Evolutionary conservation across 192 early-diverging fungal genomes (phyloP), one percentile per base, ranked within the genome.

Genomic region (Dissophora globulifera): DNA sequence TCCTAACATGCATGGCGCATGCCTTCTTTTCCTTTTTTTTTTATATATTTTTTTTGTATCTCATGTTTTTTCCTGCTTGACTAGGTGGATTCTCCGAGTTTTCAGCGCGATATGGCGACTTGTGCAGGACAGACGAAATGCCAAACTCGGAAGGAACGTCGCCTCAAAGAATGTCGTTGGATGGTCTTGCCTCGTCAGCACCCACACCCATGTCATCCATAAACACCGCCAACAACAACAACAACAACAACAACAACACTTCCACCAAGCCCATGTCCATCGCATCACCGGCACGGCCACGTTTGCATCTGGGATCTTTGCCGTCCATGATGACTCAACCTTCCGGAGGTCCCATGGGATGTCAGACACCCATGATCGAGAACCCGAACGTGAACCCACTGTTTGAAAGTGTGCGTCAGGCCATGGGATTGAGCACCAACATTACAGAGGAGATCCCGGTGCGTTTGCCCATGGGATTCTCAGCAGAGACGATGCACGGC

Each of bases 361-460:
- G 78, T 25, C 86, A 83, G n/a, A 85, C 81, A 15, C 85, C 85
- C 40, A 79, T 79, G 69, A 83, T 88, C 58, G 86, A 86, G 56
- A 81, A 83, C 32, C 75, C 81, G 10, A 83, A 81, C 22, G 82
- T 88, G 27, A 88, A 88, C 69, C 86, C 86, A 15, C 76, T 88
- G 43, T 88, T 88, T 67, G 82, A 85, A 10, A 88, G 85, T 58
- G 85, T 88, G 54, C 82, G 86, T 35, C 86, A 88, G 76, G 84
- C 85, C n/a, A 80, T 84, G 67, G 86, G 85, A 32, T 46, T 88
- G 47, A 79, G 72, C 42, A 79, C 79, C 15, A 81, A 82, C 20
- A 88, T 88, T 41, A 82, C 79, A 13, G 84, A 88, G 47, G 78
- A 81, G 57, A 83, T 88, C 50, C 84, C 84, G 30, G 58, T 88